phyloP scores from a whole-genome alignment of 1,139 yeast genomes.

The Yamadazyma diospyri region DNA sequence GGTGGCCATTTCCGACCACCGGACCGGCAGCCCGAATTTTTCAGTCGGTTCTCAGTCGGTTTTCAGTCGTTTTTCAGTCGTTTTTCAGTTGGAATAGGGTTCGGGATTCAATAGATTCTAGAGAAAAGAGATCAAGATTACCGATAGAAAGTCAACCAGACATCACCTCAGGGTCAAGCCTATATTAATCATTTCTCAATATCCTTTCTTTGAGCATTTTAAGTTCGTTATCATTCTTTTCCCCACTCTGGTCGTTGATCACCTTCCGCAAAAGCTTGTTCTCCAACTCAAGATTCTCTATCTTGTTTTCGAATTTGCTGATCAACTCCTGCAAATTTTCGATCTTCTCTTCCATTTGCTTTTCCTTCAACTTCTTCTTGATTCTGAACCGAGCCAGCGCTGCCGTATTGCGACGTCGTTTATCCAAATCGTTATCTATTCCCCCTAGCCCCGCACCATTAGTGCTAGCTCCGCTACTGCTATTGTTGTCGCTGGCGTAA shows the following conservation, averaged over 20 bases:
- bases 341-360: slow-evolving; percentile 52
- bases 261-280: slow-evolving; percentile 61
- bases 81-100: too few relatives aligned
- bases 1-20: too few relatives aligned
- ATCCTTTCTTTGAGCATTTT: slow-evolving; percentile 35
- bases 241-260: slow-evolving; percentile 57
- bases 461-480: background rate
- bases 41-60: too few relatives aligned
- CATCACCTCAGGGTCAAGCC: too few relatives aligned
- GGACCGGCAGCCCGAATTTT: too few relatives aligned
- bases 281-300: slow-evolving; percentile 67
- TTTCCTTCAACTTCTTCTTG: slow-evolving; percentile 58
- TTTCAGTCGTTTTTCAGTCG: too few relatives aligned
- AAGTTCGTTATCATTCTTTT: slow-evolving; percentile 41
- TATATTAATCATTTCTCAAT: slow-evolving; percentile 5
- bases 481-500: background rate
- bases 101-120: too few relatives aligned
- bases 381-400: slow-evolving; percentile 62
- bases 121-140: too few relatives aligned
- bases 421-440: slow-evolving; percentile 26
- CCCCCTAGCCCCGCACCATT: background rate
- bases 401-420: slow-evolving; percentile 57
- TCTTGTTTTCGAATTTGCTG: slow-evolving; percentile 36
- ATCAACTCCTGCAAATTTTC: slow-evolving; percentile 42
- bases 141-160: too few relatives aligned